Percentiles rank a stretch among this genome's conserved stretches.
Evolutionary conservation across 1,139 yeast species (phyloP).

Genomic region (Sugiyamaella pinicola): DNA sequence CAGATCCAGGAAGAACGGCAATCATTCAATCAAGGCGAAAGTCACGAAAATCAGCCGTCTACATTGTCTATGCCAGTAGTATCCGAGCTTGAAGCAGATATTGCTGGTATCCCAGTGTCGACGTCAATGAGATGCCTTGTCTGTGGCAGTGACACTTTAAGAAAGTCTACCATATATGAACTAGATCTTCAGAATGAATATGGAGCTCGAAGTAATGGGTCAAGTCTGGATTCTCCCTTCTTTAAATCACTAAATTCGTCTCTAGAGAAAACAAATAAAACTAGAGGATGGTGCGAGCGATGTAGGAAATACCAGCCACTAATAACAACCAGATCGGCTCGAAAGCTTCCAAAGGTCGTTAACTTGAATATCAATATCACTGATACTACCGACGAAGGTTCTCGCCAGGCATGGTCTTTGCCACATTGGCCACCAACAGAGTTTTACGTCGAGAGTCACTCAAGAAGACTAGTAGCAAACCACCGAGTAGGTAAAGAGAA

Average conservation of each 20-base stretch:
- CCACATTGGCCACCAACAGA: constrained; percentile 32
- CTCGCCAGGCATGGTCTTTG: constrained; percentile 26
- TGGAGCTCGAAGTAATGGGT: constrained; percentile 2
- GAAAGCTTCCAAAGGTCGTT: constrained; percentile 65
- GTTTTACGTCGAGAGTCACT: constrained; percentile 25
- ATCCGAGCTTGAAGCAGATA: constrained; percentile 14
- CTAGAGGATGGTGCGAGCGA: constrained; percentile 53
- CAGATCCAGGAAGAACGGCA: background rate
- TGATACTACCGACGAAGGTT: constrained; percentile 18
- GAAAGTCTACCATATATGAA: constrained; percentile 17
- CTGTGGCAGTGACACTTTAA: constrained; percentile 29
- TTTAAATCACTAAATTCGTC: constrained; percentile 62
- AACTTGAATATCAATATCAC: constrained; percentile 44
- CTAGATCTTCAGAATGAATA: constrained; percentile 23
- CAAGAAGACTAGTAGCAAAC: constrained; percentile 22
- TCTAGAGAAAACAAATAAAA: constrained; percentile 52
- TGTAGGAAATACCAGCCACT: constrained; percentile 56
- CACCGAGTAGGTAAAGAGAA: constrained; percentile 22
- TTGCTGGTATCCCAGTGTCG: constrained; percentile 24
- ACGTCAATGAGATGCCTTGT: constrained; percentile 26
- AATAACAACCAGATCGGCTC: constrained; percentile 41
- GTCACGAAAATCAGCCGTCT: too few species aligned
- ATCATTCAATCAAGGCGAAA: too few species aligned
- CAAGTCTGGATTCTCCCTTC: constrained; percentile 21
- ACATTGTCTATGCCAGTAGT: background rate